Evolutionary conservation across 352 stramenopile genomes (phyloP).

Genomic region (Pelagophyceae sp.): DNA sequence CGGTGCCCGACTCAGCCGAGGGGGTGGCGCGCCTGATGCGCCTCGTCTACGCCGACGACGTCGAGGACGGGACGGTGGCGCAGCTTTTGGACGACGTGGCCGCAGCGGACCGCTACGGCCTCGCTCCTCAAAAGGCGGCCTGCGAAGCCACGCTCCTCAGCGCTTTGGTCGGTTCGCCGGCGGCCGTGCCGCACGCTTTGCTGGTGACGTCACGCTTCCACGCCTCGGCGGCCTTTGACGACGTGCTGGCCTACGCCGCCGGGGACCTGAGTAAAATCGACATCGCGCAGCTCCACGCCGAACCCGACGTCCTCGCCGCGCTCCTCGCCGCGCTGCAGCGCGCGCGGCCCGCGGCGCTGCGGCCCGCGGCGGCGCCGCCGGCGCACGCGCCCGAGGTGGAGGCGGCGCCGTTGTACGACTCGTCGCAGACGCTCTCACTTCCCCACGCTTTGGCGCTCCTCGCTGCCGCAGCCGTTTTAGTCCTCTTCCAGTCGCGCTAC

Average conservation of each 20-base stretch:
- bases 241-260: not conserved
- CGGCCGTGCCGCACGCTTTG: not conserved
- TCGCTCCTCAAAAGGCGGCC: not conserved
- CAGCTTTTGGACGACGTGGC: not conserved
- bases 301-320: not conserved
- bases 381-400: not conserved
- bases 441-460: not conserved
- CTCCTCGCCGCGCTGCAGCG: not conserved
- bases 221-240: not conserved
- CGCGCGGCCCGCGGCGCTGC: not conserved
- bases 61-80: not conserved
- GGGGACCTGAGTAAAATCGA: no score
- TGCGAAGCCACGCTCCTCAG: not conserved
- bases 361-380: not conserved
- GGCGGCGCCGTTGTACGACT: no score
- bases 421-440: not conserved
- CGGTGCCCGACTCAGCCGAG: not conserved
- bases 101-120: conserved; percentile 11
- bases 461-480: not conserved
- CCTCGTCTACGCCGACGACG: not conserved
- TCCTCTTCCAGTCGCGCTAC: not conserved
- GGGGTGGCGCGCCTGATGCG: not conserved
- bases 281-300: not conserved
- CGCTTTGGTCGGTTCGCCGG: not conserved
- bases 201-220: not conserved